phyloP scores from a whole-genome alignment of 805 yeast genomes.

The Pichia occidentalis region DNA sequence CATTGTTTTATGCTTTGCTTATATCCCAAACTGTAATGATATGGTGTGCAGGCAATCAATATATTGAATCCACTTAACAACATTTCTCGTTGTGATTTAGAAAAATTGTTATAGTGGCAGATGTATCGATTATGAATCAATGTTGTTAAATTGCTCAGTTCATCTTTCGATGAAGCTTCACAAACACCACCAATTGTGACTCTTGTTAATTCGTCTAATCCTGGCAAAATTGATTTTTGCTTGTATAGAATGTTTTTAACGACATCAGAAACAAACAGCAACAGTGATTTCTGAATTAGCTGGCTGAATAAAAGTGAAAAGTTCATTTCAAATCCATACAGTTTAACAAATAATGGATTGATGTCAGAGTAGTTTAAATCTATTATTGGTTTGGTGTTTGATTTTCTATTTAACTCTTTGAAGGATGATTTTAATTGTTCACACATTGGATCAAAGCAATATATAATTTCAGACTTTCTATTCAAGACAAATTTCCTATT shows the following conservation, averaged over 20 bases:
- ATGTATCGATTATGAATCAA: background rate
- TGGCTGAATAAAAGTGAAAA: background rate
- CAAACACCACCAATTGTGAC: background rate
- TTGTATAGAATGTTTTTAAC: constrained; percentile 1
- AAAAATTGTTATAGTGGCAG: background rate
- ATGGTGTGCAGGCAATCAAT: background rate
- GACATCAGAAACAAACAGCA: background rate
- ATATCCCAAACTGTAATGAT: background rate
- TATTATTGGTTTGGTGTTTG: background rate
- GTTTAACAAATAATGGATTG: background rate
- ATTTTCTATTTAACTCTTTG: background rate
- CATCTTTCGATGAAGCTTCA: background rate
- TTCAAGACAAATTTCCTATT: background rate
- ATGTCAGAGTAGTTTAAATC: background rate
- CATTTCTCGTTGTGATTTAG: background rate
- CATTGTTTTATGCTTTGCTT: background rate
- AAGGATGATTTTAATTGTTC: background rate
- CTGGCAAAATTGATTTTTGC: background rate
- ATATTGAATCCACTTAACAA: background rate
- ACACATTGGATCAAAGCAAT: background rate
- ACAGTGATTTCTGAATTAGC: background rate
- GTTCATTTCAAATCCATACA: background rate
- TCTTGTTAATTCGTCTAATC: background rate
- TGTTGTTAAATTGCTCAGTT: background rate
- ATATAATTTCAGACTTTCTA: background rate